Conservation (phyloP, 164 flowering plant genomes). For the Chimonanthus praecox region DNA sequence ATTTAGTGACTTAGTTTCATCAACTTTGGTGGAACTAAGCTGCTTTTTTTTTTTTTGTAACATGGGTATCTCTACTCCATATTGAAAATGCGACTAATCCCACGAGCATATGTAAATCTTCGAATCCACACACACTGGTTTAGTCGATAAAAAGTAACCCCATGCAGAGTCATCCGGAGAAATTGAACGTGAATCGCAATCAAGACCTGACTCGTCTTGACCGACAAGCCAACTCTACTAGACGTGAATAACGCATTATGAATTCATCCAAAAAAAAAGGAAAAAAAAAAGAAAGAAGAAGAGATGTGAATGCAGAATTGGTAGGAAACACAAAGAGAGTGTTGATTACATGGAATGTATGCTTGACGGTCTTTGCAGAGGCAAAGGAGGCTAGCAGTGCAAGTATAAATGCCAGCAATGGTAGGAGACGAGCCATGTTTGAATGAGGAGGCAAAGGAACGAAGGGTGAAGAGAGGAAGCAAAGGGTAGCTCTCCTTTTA, state of each 20-base stretch:
- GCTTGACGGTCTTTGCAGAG: neutral
- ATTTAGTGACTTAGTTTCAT: no score
- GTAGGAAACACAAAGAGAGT: slow-evolving; percentile 13
- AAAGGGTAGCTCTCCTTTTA: neutral
- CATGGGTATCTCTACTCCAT: no score
- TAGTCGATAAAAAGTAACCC: no score
- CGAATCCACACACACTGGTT: no score
- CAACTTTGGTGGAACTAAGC: no score
- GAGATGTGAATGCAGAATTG: slow-evolving; percentile 1
- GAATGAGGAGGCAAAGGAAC: neutral
- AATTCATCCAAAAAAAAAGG: no score
- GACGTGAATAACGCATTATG: neutral
- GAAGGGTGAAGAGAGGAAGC: neutral
- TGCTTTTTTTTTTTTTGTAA: neutral
- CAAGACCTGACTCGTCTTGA: neutral
- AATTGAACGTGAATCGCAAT: no score
- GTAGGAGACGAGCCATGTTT: slow-evolving; percentile 8
- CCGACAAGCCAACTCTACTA: neutral
- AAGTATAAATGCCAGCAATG: neutral
- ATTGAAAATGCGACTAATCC: no score
- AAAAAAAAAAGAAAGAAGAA: neutral
- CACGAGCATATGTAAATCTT: no score
- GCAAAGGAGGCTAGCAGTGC: slow-evolving; percentile 9
- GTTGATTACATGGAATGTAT: neutral
- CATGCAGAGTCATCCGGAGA: no score